Base-by-base conservation (phyloP, 768 basidiomycete genomes). In the Amanita thiersii region DNA sequence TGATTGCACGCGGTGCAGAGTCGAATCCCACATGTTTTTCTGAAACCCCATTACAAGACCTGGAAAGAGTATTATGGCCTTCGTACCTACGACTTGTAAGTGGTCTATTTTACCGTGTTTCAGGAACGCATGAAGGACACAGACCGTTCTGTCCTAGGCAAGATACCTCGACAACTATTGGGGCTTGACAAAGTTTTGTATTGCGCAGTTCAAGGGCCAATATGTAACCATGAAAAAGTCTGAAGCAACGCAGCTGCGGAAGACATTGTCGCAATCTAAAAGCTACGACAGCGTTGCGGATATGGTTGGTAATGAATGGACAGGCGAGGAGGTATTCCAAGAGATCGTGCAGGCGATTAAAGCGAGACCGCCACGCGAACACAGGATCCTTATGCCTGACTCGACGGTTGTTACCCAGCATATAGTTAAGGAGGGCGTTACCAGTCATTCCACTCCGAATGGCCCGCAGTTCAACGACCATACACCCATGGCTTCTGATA, bases 1-100 rank as follows among this genome's bases (percentile, higher is more conserved):
- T 99, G 96, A 85, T 99, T 29, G 96, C 96, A 15, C 83, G 92
- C 4, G 91, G 83, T 1, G 96, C 93, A 4, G 96, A 99, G 60
- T 63, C 82, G 3, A 99, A 98, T 59, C 89, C 91, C 0, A 81
- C 86, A 0, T 85, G 90, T 51, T 98, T 98, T 67, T 76, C 77
- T 2, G 62, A 73, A 12, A 73, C 56, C 0, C 85, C 86, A 2
- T 64, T 89, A 18, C 56, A 65, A 9, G 85, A 91, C 50, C 61
- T 91, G 1, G 82, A 86, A 47, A 60, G 63, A 40, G 79, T 73
- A 3, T 63, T 96, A 19, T 64, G 87, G 35, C 83, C 85, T 18
- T 61, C 79, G 4, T 86, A 90, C 59, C 52, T 90, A 47, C 81
- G 80, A 47, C 53, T 96, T 61, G 82, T 88, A 62, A 32, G 63